Evolutionary conservation across 2,329 filamentous ascomycete species (phyloP), one percentile per base, ranked within the genome.

Genomic region (Fusarium brachygibbosum): DNA sequence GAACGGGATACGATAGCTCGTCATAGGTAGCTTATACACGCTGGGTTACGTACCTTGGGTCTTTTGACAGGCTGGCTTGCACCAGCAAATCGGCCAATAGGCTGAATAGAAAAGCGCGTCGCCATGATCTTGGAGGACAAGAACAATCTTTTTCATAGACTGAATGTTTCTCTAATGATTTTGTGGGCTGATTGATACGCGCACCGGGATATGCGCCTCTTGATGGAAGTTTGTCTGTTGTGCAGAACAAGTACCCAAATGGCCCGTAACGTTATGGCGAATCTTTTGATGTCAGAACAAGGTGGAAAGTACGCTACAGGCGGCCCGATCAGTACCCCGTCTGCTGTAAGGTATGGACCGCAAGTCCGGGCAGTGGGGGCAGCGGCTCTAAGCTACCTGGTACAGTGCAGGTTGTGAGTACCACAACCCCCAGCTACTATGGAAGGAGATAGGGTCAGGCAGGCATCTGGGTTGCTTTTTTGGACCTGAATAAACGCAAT

Each of bases 41-140:
- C 25, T 38, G 17, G 25, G 28, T 34, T 44, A 69, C 80, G 74
- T 79, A 91, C 92, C 82, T 87, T 93, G 21, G 93, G 93, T 70
- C 93, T 85, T 76, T 90, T 90, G 64, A 97, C 90, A 5, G 91
- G 85, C 63, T 92, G 88, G 75, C 88, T 91, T 49, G 84, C 83
- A 58, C 90, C 90, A 40, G 82, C 82, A 76, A 95, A 95, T 49
- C 90, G 88, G 59, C 85, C 82, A 55, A 92, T 81, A n/a, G 92
- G 91, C 71, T 91, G 87, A 64, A 94, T 87, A 25, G 88, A 79
- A 76, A 93, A 94, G 45, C 62, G 70, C n/a, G 76, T 63, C 11
- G 76, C 50, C 77, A 79, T 79, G 42, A 34, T 35, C 32, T 25
- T 49, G 29, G 23, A 46, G 19, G 31, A 28, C 17, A 19, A 41